Conservation (phyloP, 1,284 basidiomycete species). For the Apiotrichum gracile region DNA sequence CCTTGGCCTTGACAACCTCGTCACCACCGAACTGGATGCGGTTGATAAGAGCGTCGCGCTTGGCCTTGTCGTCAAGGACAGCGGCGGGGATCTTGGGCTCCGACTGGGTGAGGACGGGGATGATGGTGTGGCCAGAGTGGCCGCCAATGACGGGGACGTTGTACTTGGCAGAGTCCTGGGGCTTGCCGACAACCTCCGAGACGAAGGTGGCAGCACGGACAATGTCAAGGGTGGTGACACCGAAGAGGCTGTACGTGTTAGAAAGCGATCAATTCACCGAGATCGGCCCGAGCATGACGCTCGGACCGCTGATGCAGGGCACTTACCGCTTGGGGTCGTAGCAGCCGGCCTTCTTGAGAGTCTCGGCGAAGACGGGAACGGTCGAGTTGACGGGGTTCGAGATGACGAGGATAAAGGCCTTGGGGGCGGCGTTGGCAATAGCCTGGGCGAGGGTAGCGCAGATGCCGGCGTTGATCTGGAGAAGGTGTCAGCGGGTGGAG, state of each 20-base stretch:
- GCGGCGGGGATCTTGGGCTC: constrained; percentile 41
- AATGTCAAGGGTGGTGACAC: constrained; percentile 96
- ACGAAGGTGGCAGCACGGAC: constrained; percentile 93
- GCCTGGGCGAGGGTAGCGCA: constrained; percentile 91
- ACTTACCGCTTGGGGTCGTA: constrained; percentile 70
- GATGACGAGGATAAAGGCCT: constrained; percentile 90
- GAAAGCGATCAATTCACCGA: neutral
- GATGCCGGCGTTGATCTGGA: constrained; percentile 52
- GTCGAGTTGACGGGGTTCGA: constrained; percentile 81
- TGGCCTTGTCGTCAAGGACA: constrained; percentile 54
- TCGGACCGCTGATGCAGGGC: neutral
- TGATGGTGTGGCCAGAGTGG: constrained; percentile 93
- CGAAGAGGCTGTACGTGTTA: constrained; percentile 48
- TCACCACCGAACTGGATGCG: constrained; percentile 91
- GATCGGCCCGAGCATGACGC: neutral
- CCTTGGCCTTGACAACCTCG: constrained; percentile 57
- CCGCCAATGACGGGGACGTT: constrained; percentile 87
- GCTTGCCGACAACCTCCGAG: constrained; percentile 62
- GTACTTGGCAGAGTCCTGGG: constrained; percentile 58
- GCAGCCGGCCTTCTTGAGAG: constrained; percentile 86
- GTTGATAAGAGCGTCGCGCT: constrained; percentile 64
- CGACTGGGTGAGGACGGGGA: constrained; percentile 86
- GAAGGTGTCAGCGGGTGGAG: neutral
- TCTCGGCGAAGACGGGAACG: constrained; percentile 92
- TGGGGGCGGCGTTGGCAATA: constrained; percentile 77